Evolutionary conservation across 164 flowering plant genomes (phyloP).

Genomic region (Macadamia tetraphylla): DNA sequence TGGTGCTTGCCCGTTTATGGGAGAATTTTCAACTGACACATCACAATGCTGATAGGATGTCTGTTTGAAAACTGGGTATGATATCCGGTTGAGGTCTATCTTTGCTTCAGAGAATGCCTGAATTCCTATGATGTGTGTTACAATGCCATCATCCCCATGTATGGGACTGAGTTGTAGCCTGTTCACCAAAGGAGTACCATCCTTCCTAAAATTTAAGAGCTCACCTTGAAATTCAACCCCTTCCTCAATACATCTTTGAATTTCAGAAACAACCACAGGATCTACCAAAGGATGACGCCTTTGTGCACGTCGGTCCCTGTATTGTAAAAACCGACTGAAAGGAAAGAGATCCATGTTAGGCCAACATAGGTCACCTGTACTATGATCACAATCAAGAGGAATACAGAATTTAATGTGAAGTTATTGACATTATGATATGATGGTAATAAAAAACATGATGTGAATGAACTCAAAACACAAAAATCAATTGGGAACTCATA

Average conservation of each 20-base stretch:
- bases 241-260: conserved; percentile 70
- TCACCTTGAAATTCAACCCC: conserved; percentile 79
- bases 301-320: conserved; percentile 69
- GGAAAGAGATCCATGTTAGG: conserved; percentile 9
- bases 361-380: background rate
- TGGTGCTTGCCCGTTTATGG: conserved; percentile 21
- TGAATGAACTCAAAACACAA: background rate
- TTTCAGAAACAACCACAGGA: conserved; percentile 78
- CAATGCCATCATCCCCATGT: conserved; percentile 59
- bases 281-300: conserved; percentile 85
- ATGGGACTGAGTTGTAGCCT: conserved; percentile 63
- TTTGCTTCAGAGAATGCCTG: conserved; percentile 69
- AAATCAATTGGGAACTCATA: background rate
- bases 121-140: conserved; percentile 79
- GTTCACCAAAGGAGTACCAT: conserved; percentile 80
- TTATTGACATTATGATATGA: too few relatives aligned
- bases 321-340: conserved; percentile 77
- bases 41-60: conserved; percentile 31
- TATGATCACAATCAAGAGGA: background rate
- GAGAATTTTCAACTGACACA: conserved; percentile 24
- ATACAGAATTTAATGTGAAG: background rate
- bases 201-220: conserved; percentile 77
- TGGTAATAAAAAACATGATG: background rate
- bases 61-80: conserved; percentile 80
- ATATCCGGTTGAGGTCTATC: conserved; percentile 54